Evolutionary conservation across 2,329 filamentous ascomycete genomes (phyloP), one percentile per base, ranked within the genome.

Genomic region (Cryoendolithus antarcticus): DNA sequence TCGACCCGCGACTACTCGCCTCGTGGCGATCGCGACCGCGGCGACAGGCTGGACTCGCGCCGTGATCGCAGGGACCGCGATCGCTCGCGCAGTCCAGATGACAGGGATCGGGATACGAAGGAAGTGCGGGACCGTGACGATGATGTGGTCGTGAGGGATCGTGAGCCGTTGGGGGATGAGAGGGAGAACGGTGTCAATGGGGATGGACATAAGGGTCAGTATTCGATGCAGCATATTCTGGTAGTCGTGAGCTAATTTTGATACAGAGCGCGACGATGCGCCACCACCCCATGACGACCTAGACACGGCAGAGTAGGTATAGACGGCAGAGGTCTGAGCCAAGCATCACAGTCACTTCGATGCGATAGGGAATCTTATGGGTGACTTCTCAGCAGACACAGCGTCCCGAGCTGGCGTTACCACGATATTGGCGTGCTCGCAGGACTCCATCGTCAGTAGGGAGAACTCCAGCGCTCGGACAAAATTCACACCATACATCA

Each of bases 241-340:
- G 39, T 44, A 38, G 37, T 11, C 43, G 19, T 15, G 41, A 45
- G 44, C 46, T 57, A 44, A 59, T 55, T 47, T 50, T 48, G 39
- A 47, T 34, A n/a, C 52, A 64, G 66, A 63, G 51, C 61, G 74
- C 58, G 67, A 81, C 54, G 86, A 91, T 51, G 85, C 83, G 54
- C 82, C 84, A 47, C 80, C 84, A 47, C 80, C 78, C 53, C 86
- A 94, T 57, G 91, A 98, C 62, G 91, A 98, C 59, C 75, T 96
- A 59, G 91, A 98, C 62, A 88, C 91, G 58, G 89, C 88, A 56
- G 91, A 96, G 67, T 78, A 70, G 61, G n/a, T n/a, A n/a, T 40
- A 37, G 39, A 35, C 30, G 29, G 30, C 33, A n/a, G 38, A 19
- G 34, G 12, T 24, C 24, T 24, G 27, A 24, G 13, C 12, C 32